Percentiles rank a stretch among this genome's conserved stretches.
Evolutionary conservation across 257 asterid species (phyloP).

Genomic region (Thymus quinquecostatus): DNA sequence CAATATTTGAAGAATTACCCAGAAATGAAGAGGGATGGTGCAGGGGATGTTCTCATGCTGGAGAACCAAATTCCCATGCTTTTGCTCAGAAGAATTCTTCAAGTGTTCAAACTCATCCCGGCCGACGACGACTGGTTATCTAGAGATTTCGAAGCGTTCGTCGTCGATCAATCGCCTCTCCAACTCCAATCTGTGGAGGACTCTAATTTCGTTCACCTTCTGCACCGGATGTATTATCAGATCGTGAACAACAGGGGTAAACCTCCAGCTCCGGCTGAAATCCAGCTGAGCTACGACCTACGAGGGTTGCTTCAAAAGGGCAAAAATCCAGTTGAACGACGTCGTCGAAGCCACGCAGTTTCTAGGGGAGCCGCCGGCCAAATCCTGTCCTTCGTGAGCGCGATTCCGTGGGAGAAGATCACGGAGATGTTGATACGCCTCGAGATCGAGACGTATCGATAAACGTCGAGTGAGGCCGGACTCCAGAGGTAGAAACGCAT

Average conservation of each 20-base stretch:
- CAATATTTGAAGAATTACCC: constrained; percentile 26
- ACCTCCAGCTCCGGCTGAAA: too few relatives aligned
- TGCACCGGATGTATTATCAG: constrained; percentile 39
- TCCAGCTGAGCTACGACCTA: too few relatives aligned
- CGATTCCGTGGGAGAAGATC: constrained; percentile 26
- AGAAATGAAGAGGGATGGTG: not conserved
- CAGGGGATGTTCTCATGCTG: constrained; percentile 41
- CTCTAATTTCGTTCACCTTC: constrained; percentile 26
- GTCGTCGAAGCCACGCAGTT: not conserved
- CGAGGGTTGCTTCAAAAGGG: not conserved
- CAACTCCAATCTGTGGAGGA: not conserved
- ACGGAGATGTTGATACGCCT: not conserved
- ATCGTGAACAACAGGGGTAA: constrained; percentile 19
- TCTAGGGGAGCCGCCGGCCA: constrained; percentile 5
- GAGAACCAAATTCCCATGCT: constrained; percentile 54
- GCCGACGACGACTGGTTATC: not conserved
- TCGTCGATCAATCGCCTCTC: constrained; percentile 42
- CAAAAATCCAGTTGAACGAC: not conserved
- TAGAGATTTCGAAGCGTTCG: constrained; percentile 8
- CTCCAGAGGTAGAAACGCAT: too few relatives aligned
- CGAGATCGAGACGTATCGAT: too few relatives aligned
- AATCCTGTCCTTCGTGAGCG: constrained; percentile 22
- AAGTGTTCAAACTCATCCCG: not conserved
- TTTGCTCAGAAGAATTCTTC: constrained; percentile 22
- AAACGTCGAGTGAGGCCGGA: too few relatives aligned